phyloP scores from a whole-genome alignment of 2,329 filamentous ascomycete genomes.

The Clarireedia monteithiana region DNA sequence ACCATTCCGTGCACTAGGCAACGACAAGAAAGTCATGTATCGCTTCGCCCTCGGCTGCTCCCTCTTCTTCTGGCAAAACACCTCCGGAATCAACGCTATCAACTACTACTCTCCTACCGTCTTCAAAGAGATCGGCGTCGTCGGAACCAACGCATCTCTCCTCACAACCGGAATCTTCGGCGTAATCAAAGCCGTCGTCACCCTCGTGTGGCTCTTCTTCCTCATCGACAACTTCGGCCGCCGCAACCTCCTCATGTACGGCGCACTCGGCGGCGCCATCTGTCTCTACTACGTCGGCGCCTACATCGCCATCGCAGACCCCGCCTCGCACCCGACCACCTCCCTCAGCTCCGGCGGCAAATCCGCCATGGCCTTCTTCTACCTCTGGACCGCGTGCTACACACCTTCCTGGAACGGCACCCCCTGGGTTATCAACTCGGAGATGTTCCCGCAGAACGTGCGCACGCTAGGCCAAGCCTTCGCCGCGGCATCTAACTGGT shows the following conservation, averaged over 20 bases:
- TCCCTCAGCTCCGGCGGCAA: constrained; percentile 36
- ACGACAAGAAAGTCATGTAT: constrained; percentile 35
- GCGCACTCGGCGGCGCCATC: constrained; percentile 12
- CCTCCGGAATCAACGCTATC: constrained; percentile 22
- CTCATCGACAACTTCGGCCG: constrained; percentile 52
- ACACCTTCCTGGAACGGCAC: constrained; percentile 26
- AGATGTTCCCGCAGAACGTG: constrained; percentile 44
- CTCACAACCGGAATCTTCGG: constrained; percentile 23
- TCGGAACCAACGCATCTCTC: constrained; percentile 17
- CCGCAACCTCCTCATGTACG: constrained; percentile 34
- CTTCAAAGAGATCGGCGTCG: constrained; percentile 20
- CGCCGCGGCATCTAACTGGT: constrained; percentile 65
- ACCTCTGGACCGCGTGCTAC: constrained; percentile 53
- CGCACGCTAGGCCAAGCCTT: constrained; percentile 64
- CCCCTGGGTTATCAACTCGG: constrained; percentile 23
- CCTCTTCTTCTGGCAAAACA: constrained; percentile 34
- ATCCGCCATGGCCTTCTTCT: constrained; percentile 63
- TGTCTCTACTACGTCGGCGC: constrained; percentile 23
- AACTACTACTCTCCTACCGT: constrained; percentile 24
- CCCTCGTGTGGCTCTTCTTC: constrained; percentile 43
- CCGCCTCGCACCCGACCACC: constrained; percentile 28
- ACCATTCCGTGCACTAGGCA: constrained; percentile 41
- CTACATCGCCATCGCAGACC: constrained; percentile 29
- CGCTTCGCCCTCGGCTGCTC: constrained; percentile 65
- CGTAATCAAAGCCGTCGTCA: constrained; percentile 18